These are phyloP conservation scores for Basidiobolus meristosporus DNA, from an alignment of 371 early-diverging fungal genomes.

Conservation along the genomic window DNA sequence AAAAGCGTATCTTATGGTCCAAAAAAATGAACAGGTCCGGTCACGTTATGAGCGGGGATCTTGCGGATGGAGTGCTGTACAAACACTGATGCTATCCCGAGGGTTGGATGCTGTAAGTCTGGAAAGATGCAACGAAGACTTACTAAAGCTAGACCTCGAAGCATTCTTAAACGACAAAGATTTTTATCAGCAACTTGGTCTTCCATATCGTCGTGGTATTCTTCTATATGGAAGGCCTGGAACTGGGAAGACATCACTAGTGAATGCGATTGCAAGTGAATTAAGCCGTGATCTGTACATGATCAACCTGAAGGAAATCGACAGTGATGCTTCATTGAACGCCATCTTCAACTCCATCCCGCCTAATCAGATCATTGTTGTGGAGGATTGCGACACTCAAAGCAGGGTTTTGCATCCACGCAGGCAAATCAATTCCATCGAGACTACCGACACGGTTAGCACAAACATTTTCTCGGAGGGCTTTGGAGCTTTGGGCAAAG, in stretches of 20 bases:
- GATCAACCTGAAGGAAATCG: conserved; percentile 42
- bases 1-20: no score
- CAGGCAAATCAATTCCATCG: conserved; percentile 5
- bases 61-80: no score
- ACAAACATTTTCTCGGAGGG: background rate
- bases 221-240: conserved; percentile 64
- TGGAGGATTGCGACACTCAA: conserved; percentile 76
- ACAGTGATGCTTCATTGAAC: conserved; percentile 35
- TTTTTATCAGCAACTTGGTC: conserved; percentile 36
- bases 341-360: conserved; percentile 46
- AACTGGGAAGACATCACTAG: conserved; percentile 70
- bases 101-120: conserved; percentile 25
- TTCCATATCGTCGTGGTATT: conserved; percentile 52
- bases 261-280: conserved; percentile 55
- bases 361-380: conserved; percentile 56
- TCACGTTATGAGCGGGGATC: no score
- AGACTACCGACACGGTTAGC: conserved; percentile 6
- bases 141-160: conserved; percentile 17
- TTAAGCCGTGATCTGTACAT: conserved; percentile 51
- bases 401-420: conserved; percentile 17
- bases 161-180: conserved; percentile 21
- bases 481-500: no score
- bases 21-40: no score
- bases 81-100: no score
- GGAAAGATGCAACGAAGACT: conserved; percentile 16